Conservation (phyloP, 1,284 basidiomycete species). For the Stygiomarasmius scandens region DNA sequence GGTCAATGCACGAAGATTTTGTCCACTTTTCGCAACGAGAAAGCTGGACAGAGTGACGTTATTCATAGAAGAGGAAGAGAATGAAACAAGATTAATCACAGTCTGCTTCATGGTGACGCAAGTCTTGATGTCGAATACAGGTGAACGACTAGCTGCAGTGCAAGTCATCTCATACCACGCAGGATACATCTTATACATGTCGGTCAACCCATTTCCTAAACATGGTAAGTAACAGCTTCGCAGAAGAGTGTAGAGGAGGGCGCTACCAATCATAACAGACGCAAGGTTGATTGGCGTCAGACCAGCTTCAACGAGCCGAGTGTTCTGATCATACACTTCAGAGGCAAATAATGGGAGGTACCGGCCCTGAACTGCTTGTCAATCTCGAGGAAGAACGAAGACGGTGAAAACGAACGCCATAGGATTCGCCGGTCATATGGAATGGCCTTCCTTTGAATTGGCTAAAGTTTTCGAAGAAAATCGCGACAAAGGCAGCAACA, state of each 20-base stretch:
- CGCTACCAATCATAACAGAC: constrained; percentile 56
- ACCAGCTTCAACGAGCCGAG: constrained; percentile 56
- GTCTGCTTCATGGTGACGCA: constrained; percentile 54
- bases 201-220: constrained; percentile 64
- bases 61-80: neutral
- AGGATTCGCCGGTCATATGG: constrained; percentile 77
- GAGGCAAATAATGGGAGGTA: constrained; percentile 86
- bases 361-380: constrained; percentile 55
- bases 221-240: no score
- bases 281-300: constrained; percentile 77
- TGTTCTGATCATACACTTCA: constrained; percentile 80
- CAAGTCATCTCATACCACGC: constrained; percentile 56
- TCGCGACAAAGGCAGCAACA: constrained; percentile 67
- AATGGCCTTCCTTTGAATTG: constrained; percentile 68
- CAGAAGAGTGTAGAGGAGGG: no score
- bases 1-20: constrained; percentile 23
- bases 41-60: constrained; percentile 29
- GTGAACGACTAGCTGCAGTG: constrained; percentile 44
- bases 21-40: constrained; percentile 53
- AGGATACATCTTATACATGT: constrained; percentile 42
- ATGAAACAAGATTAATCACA: constrained; percentile 30
- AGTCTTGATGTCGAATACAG: constrained; percentile 28
- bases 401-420: constrained; percentile 45
- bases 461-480: constrained; percentile 75
- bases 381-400: neutral